A percentile compares a stretch with the other conserved stretches of the same genome.
Conservation (phyloP, 1,139 yeast species). For the Candida glucosophila region DNA sequence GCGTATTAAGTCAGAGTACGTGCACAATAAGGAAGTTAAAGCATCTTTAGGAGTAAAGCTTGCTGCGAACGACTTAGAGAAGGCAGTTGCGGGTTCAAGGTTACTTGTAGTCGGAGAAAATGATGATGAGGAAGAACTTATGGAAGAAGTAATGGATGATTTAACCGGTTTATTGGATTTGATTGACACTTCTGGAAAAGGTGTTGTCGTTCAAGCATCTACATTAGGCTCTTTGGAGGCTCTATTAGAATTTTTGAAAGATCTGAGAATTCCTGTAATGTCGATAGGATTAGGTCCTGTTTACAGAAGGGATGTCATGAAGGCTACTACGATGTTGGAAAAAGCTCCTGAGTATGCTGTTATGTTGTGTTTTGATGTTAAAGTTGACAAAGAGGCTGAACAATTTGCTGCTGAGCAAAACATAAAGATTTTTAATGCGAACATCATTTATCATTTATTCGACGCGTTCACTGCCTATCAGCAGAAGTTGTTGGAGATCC, state of each 20-base stretch:
- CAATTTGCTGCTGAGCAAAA: slow-evolving; percentile 93
- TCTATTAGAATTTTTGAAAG: slow-evolving; percentile 88
- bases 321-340: slow-evolving; percentile 93
- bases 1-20: slow-evolving; percentile 89
- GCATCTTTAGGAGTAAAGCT: slow-evolving; percentile 99
- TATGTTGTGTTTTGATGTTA: slow-evolving; percentile 97
- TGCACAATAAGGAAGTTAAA: slow-evolving; percentile 94
- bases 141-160: slow-evolving; percentile 99
- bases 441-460: slow-evolving; percentile 90
- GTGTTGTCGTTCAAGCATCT: slow-evolving; percentile 98
- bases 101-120: slow-evolving; percentile 92
- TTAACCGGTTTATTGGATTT: slow-evolving; percentile 90
- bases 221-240: slow-evolving; percentile 98
- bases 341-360: slow-evolving; percentile 93
- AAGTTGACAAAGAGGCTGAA: slow-evolving; percentile 95
- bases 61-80: slow-evolving; percentile 94
- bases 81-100: slow-evolving; percentile 98
- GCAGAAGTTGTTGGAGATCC: slow-evolving; percentile 73
- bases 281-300: slow-evolving; percentile 98
- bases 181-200: slow-evolving; percentile 88
- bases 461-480: slow-evolving; percentile 94
- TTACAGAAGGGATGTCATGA: slow-evolving; percentile 95
- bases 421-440: slow-evolving; percentile 88
- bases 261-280: slow-evolving; percentile 98
- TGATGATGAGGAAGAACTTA: slow-evolving; percentile 93